Base-by-base conservation (phyloP, 148 eudicot genomes). In the Fagopyrum esculentum region DNA sequence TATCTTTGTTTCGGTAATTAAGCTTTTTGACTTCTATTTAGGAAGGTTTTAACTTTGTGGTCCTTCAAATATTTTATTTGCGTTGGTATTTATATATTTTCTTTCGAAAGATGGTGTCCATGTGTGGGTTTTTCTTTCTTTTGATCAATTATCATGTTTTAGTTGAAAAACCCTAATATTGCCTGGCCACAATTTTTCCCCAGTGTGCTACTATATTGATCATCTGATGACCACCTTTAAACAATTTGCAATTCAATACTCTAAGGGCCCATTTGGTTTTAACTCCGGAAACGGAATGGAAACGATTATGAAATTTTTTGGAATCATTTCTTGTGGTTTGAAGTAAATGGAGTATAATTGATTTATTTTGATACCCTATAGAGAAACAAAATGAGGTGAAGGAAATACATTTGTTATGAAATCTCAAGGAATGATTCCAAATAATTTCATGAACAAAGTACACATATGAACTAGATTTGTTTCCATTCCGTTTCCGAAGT, bases 1-100 rank as follows among this genome's bases (percentile, higher is more conserved):
- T 95, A 94, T 56, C 12, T 35, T 22, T 68, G 8, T 35, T 73
- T 60, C 69, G 22, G 17, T 71, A 0, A 11, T 55, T 45, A 9
- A 54, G 29, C 45, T 49, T 45, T 35, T 73, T 47, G 55, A 43
- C 55, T 45, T 49, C 77, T 77, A 19, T 9, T 11, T 13, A 19
- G 44, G 40, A 9, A 19, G 59, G 19, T 45, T 47, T 44, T 6
- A 46, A n/a, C 73, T 11, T 57, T 57, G n/a, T 57, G 0, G 8
- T 19, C 51, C 22, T 73, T 35, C 30, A 54, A 13, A 10, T 73
- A 45, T 45, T 40, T 70, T 45, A 50, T 50, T 61, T 69, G 7
- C 19, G 15, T 4, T 8, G 50, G 50, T 56, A 6, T 30, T 45
- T 35, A 6, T 30, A 35, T 50, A 55, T 69, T 44, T 45, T 40